These are phyloP conservation scores for Ploettnerulaceae sp. DNA, from an alignment of 2,329 filamentous ascomycete species.

Conservation along the genomic window DNA sequence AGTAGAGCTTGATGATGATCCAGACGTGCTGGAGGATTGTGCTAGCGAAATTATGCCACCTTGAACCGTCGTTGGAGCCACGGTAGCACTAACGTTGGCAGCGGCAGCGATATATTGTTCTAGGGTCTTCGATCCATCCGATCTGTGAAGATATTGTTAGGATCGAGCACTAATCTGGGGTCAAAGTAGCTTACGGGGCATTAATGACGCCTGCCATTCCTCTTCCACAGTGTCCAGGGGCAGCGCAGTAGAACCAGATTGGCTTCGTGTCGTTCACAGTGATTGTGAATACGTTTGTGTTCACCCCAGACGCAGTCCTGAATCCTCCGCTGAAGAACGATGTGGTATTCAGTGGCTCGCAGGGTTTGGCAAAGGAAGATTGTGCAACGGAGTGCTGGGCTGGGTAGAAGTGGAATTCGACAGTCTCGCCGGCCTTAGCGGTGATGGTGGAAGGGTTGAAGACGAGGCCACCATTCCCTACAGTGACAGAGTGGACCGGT, in stretches of 20 bases:
- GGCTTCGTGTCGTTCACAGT: slow-evolving; percentile 37
- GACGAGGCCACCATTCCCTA: slow-evolving; percentile 35
- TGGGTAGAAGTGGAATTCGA: slow-evolving; percentile 53
- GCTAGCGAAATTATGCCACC: slow-evolving; percentile 20
- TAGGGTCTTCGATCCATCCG: slow-evolving; percentile 17
- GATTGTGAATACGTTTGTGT: slow-evolving; percentile 38
- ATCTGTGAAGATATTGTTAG: slow-evolving; percentile 11
- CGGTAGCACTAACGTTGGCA: slow-evolving; percentile 7
- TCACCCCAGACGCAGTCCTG: slow-evolving; percentile 19
- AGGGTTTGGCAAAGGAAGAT: slow-evolving; percentile 34
- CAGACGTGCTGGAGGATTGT: not conserved
- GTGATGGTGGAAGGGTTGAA: slow-evolving; percentile 48
- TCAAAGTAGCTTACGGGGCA: slow-evolving; percentile 27
- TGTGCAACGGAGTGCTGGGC: slow-evolving; percentile 46
- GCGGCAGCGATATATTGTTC: slow-evolving; percentile 17
- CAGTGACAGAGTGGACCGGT: slow-evolving; percentile 32
- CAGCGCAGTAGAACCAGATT: slow-evolving; percentile 42
- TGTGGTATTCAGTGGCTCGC: slow-evolving; percentile 29
- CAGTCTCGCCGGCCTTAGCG: slow-evolving; percentile 44
- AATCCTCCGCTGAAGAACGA: slow-evolving; percentile 25
- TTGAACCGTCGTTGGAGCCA: slow-evolving; percentile 16
- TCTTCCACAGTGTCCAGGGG: slow-evolving; percentile 36
- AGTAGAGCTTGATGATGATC: slow-evolving; percentile 6
- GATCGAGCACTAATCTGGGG: not conserved
- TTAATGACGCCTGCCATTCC: slow-evolving; percentile 44